Base-by-base conservation (phyloP, 2,329 filamentous ascomycete genomes). In the Setomelanomma holmii region DNA sequence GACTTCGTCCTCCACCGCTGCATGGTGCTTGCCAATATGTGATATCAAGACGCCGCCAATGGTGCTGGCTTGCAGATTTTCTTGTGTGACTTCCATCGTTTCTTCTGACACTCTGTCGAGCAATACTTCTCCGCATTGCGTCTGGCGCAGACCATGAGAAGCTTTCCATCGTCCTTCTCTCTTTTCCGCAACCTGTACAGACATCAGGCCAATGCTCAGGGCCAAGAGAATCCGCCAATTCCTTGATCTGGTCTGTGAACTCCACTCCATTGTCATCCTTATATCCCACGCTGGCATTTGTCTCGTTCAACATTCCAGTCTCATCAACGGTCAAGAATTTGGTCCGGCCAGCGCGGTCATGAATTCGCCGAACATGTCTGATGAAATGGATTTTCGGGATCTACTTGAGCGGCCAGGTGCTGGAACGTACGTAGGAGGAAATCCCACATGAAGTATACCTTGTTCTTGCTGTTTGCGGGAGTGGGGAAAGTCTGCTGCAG, bases 401-500 rank as follows among this genome's bases (percentile, higher is more conserved):
- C 19, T 19, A 54, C 27, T 12, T 46, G 21, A 10, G 55, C 47
- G 19, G 36, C 55, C 8, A 58, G 20, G 14, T 40, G 17, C 20
- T 58, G 48, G 36, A 58, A 58, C 20, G 45, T 56, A 23, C 56
- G 53, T n/a, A 51, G 40, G n/a, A 52, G n/a, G 24, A 49, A 54
- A 45, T 56, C 53, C 50, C 47, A 56, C 47, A 54, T 52, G 47
- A 60, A 56, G 34, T 60, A 60, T 3, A 60, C 51, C 19, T 60
- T 54, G 40, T 54, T 60, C 45, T 56, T 60, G 34, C 46, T 54
- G 23, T 60, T 56, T 23, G 49, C 51, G 2, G 40, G 43, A 1
- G 56, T 56, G 34, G 24, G 24, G 41, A 53, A 60, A 5, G 49
- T 59, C 24, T 59, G 56, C 24, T 51, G 12, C 2, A 49, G 22